Conservation (phyloP, 306 rosid species). For the Acacia acuminata region DNA sequence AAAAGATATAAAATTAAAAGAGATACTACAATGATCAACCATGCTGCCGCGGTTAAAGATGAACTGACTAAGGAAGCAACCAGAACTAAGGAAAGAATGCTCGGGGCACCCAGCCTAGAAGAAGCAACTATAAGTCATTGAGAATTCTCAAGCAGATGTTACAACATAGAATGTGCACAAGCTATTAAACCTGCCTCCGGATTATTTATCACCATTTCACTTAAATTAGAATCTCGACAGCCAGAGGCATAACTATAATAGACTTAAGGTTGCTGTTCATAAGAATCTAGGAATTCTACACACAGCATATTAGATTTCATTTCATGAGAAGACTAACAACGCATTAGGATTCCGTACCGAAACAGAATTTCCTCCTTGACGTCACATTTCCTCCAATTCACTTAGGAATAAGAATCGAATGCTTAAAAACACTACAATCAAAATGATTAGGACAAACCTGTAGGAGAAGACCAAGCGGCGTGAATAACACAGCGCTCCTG, state of each 20-base stretch:
- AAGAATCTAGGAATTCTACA: not conserved
- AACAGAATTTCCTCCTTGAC: slow-evolving; percentile 2
- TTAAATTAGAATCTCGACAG: not conserved
- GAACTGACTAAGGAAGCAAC: not conserved
- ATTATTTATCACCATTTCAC: not conserved
- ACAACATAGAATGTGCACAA: not conserved
- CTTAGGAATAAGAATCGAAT: not conserved
- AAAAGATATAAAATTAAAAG: not conserved
- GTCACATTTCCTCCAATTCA: not conserved
- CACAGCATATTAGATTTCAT: not conserved
- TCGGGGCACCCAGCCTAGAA: not conserved
- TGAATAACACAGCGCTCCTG: slow-evolving; percentile 95
- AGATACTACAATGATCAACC: slow-evolving; percentile 4
- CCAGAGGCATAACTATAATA: not conserved
- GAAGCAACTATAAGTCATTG: not conserved
- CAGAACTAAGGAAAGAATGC: not conserved
- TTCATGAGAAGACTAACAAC: not conserved
- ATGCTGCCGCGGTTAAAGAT: not conserved
- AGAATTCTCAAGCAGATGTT: not conserved
- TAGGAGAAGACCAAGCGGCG: slow-evolving; percentile 97
- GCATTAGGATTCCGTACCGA: not conserved
- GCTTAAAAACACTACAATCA: not conserved
- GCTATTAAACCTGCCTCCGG: not conserved
- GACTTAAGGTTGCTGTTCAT: not conserved
- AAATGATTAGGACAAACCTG: slow-evolving; percentile 53